Percentiles rank a stretch among this genome's conserved stretches.
Evolutionary conservation across 2,329 filamentous ascomycete species (phyloP).

Genomic region (Diaporthe destruens): DNA sequence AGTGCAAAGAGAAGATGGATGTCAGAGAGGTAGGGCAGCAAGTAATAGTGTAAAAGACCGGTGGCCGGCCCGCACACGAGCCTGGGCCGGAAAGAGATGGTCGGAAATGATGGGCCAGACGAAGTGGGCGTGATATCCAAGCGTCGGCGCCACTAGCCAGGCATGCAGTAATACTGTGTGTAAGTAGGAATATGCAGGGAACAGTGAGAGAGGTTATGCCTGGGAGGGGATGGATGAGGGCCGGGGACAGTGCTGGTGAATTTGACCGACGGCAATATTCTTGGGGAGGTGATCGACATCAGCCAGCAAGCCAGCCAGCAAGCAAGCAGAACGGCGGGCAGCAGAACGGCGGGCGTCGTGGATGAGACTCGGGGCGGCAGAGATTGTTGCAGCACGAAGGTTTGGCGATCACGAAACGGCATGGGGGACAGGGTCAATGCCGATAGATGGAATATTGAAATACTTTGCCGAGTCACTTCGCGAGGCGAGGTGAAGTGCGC

Average conservation of each 20-base stretch:
- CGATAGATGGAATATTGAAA: conserved; percentile 12
- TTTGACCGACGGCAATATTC: conserved; percentile 32
- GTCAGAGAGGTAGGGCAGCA: neutral
- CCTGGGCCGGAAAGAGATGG: neutral
- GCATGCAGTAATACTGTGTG: neutral
- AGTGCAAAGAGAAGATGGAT: neutral
- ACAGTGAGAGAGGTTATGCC: neutral
- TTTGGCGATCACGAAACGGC: conserved; percentile 23
- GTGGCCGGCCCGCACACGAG: neutral
- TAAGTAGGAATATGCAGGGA: conserved; percentile 7
- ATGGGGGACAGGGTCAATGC: conserved; percentile 25
- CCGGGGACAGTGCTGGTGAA: neutral
- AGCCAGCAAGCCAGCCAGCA: conserved; percentile 24
- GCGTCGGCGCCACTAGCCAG: conserved; percentile 8
- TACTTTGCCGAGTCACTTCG: neutral
- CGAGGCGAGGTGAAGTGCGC: neutral
- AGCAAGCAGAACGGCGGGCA: conserved; percentile 4
- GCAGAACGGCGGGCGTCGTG: conserved; percentile 12
- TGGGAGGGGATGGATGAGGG: neutral
- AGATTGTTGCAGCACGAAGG: conserved; percentile 28
- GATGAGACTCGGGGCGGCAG: conserved; percentile 23
- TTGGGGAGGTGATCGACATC: conserved; percentile 25
- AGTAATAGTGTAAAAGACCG: too few relatives aligned
- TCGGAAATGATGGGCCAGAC: neutral
- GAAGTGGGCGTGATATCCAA: neutral